Conservation (phyloP, 805 yeast species). For the Wickerhamiella nectarea region DNA sequence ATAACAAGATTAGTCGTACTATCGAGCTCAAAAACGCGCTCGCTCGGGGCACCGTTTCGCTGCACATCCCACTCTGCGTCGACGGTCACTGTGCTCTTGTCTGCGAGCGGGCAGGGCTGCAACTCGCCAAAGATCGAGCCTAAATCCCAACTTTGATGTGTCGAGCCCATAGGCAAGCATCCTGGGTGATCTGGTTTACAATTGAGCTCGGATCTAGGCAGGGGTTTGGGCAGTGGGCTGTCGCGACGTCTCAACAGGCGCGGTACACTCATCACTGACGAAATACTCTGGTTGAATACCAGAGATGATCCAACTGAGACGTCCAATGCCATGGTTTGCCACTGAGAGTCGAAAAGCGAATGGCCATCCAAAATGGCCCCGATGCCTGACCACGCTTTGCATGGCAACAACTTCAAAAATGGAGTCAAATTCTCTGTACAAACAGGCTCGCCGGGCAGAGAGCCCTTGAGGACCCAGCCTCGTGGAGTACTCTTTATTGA, state of each 20-base stretch:
- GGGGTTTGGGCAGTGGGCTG: conserved; percentile 71
- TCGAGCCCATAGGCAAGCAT: conserved; percentile 50
- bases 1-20: background rate
- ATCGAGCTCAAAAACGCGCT: background rate
- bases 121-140: conserved; percentile 55
- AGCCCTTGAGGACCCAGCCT: conserved; percentile 43
- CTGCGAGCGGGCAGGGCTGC: conserved; percentile 43
- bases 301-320: conserved; percentile 41
- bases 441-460: conserved; percentile 86
- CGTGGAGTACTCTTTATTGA: conserved; percentile 40
- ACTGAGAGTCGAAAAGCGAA: conserved; percentile 66
- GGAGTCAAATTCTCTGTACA: conserved; percentile 97
- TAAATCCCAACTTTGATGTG: conserved; percentile 34
- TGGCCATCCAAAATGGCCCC: conserved; percentile 81
- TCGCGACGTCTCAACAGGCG: conserved; percentile 47
- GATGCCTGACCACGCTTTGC: conserved; percentile 82
- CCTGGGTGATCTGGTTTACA: conserved; percentile 61
- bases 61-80: conserved; percentile 10
- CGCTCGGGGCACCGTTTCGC: background rate
- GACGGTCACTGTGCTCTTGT: conserved; percentile 14
- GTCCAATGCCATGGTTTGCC: conserved; percentile 92
- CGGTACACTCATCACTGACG: conserved; percentile 58
- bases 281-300: conserved; percentile 43
- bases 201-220: conserved; percentile 49
- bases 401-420: conserved; percentile 74